Conservation (phyloP, 208 protist genomes). For the Trichomonas gallinae region DNA sequence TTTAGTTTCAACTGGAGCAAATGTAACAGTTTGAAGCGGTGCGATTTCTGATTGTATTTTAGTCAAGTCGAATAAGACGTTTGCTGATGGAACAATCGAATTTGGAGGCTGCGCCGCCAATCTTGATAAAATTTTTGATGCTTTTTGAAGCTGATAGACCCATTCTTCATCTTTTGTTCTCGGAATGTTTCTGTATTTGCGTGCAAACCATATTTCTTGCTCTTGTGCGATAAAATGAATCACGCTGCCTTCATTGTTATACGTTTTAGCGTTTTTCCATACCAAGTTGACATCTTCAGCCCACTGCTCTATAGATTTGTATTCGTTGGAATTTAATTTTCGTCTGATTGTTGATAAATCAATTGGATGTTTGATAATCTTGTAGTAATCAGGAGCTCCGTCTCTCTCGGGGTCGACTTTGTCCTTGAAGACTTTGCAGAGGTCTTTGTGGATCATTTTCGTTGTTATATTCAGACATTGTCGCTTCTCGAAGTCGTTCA, state of each 20-base stretch:
- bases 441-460: not conserved
- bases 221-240: constrained; percentile 2
- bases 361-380: constrained; percentile 17
- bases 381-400: not conserved
- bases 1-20: not conserved
- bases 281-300: not conserved
- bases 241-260: constrained; percentile 11
- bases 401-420: not conserved
- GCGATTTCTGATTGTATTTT: not conserved
- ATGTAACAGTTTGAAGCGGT: not conserved
- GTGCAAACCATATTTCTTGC: not conserved
- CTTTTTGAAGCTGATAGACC: not conserved
- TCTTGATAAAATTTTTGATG: not conserved
- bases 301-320: not conserved
- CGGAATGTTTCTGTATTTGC: not conserved
- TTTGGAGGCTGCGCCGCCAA: not conserved
- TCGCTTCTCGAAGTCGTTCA: not conserved
- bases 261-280: not conserved
- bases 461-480: not conserved
- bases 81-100: not conserved
- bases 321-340: not conserved
- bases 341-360: constrained; percentile 1
- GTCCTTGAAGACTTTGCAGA: not conserved
- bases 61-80: not conserved
- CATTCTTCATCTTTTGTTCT: not conserved